Conservation (phyloP, 1,284 basidiomycete species). For the Leccinum subrobustum region DNA sequence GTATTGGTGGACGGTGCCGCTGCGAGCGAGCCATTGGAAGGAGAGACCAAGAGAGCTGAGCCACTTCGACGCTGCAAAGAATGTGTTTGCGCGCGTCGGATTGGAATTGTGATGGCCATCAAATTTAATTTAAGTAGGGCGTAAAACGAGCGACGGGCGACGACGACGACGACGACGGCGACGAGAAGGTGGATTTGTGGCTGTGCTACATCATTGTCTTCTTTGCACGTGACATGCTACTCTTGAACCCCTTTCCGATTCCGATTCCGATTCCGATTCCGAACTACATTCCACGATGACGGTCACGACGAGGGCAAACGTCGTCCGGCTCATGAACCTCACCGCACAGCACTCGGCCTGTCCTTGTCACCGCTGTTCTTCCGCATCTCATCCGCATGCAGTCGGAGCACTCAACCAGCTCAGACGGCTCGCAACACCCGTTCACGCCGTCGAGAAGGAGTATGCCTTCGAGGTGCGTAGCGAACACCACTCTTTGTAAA, state of each 20-base stretch:
- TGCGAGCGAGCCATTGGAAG: slow-evolving; percentile 10
- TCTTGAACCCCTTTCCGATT: not conserved
- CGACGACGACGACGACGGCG: not conserved
- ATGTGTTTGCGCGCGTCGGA: slow-evolving; percentile 40
- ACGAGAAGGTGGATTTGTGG: slow-evolving; percentile 1
- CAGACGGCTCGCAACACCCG: slow-evolving; percentile 81
- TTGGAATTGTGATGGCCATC: slow-evolving; percentile 39
- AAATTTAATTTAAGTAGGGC: not conserved
- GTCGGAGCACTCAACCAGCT: slow-evolving; percentile 57
- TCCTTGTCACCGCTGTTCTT: slow-evolving; percentile 70
- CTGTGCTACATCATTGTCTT: not conserved
- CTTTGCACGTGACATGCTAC: not conserved
- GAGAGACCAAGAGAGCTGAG: slow-evolving; percentile 23
- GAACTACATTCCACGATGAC: slow-evolving; percentile 41
- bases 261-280: not conserved
- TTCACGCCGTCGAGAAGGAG: slow-evolving; percentile 78
- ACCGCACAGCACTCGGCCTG: slow-evolving; percentile 71
- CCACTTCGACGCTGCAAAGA: slow-evolving; percentile 33
- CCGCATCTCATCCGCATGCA: slow-evolving; percentile 37
- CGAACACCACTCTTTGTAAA: not conserved
- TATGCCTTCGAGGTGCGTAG: slow-evolving; percentile 88
- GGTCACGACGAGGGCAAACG: slow-evolving; percentile 48
- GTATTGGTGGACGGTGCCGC: slow-evolving; percentile 7
- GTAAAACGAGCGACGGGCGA: not conserved
- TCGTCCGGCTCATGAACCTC: slow-evolving; percentile 64